A percentile compares a stretch with the other conserved stretches of the same genome.
Evolutionary conservation across 2,329 filamentous ascomycete genomes (phyloP).

Genomic region (Bisporella sp.): DNA sequence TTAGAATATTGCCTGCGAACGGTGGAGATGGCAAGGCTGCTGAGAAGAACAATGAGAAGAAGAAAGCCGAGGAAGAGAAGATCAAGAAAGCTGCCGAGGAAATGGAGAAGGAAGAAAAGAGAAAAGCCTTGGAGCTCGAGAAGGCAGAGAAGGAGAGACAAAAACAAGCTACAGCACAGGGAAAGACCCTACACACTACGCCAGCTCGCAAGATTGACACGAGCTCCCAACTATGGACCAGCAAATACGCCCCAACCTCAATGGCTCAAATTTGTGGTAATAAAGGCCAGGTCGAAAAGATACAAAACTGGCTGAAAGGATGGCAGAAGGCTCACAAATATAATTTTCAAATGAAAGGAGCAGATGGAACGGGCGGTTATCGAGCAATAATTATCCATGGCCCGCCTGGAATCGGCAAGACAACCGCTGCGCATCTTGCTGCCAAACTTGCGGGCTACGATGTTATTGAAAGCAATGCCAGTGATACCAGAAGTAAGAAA

Average conservation of each 20-base stretch:
- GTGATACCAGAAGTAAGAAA: constrained; percentile 92
- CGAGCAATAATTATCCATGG: constrained; percentile 94
- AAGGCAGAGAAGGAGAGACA: constrained; percentile 38
- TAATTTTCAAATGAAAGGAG: constrained; percentile 74
- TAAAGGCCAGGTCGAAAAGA: constrained; percentile 80
- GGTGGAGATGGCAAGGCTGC: constrained; percentile 86
- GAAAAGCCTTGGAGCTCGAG: constrained; percentile 42
- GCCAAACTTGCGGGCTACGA: constrained; percentile 92
- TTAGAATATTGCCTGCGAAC: constrained; percentile 71
- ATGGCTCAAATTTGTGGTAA: constrained; percentile 92
- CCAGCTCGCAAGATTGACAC: constrained; percentile 34
- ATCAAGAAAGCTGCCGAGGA: constrained; percentile 73
- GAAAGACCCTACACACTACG: constrained; percentile 29
- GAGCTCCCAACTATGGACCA: constrained; percentile 76
- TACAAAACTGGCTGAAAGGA: constrained; percentile 78
- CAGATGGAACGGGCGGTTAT: constrained; percentile 75
- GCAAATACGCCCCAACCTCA: constrained; percentile 85
- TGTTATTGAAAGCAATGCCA: constrained; percentile 90
- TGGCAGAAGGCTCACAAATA: constrained; percentile 76
- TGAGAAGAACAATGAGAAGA: constrained; percentile 77
- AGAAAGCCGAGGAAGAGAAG: constrained; percentile 76
- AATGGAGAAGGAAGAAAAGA: constrained; percentile 76
- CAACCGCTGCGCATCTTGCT: constrained; percentile 89
- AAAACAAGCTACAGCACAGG: constrained; percentile 24
- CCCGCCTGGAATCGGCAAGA: constrained; percentile 95